phyloP scores from a whole-genome alignment of 441 rosid genomes.

The Erodium moschatum region DNA sequence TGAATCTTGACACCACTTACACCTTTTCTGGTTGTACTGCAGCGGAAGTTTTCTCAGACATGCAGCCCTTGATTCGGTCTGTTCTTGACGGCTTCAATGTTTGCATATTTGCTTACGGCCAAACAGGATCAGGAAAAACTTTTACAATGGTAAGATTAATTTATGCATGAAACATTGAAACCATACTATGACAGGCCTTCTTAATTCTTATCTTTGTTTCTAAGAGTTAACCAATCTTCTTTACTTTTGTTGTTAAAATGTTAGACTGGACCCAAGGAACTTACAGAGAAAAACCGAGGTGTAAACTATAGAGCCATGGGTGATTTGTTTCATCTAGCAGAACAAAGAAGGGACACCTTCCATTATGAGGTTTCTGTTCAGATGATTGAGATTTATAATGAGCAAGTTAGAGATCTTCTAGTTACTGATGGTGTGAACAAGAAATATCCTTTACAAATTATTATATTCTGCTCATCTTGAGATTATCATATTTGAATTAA shows the following conservation, averaged over 20 bases:
- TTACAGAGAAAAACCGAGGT: slow-evolving; percentile 68
- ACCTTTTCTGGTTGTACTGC: slow-evolving; percentile 27
- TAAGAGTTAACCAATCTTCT: slow-evolving; percentile 8
- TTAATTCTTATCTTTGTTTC: slow-evolving; percentile 2
- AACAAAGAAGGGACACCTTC: slow-evolving; percentile 71
- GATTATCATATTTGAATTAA: no score
- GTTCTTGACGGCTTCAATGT: slow-evolving; percentile 90
- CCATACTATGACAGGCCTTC: slow-evolving; percentile 10
- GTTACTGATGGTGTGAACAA: slow-evolving; percentile 77
- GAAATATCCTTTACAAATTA: slow-evolving; percentile 67
- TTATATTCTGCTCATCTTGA: slow-evolving; percentile 6
- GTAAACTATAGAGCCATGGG: slow-evolving; percentile 88
- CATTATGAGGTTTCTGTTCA: slow-evolving; percentile 78
- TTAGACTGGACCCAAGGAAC: slow-evolving; percentile 80
- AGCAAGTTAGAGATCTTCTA: slow-evolving; percentile 49
- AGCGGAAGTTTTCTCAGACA: slow-evolving; percentile 90
- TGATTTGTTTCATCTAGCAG: slow-evolving; percentile 72
- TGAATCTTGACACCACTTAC: slow-evolving; percentile 13
- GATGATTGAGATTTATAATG: slow-evolving; percentile 89
- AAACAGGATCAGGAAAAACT: slow-evolving; percentile 89
- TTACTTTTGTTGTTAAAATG: slow-evolving; percentile 13
- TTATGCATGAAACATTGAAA: slow-evolving; percentile 1
- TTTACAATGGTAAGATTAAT: slow-evolving; percentile 67
- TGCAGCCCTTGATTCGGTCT: slow-evolving; percentile 80
- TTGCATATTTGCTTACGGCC: slow-evolving; percentile 94